Evolutionary conservation across 495 filamentous ascomycete genomes (phyloP).

Genomic region (Parathielavia appendiculata): DNA sequence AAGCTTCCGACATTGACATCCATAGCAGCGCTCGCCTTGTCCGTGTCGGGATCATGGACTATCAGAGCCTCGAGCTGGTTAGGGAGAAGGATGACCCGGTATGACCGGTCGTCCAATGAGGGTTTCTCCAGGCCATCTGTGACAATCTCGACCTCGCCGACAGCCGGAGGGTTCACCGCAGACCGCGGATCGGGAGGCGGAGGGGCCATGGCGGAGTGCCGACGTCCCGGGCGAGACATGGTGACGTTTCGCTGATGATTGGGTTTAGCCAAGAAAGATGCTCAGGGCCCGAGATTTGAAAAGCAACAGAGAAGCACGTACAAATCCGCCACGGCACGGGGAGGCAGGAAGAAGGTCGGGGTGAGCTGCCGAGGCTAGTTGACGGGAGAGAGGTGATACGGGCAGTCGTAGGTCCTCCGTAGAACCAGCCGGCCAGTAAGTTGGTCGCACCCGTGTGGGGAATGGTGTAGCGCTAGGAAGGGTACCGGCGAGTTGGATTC

Average conservation of each 20-base stretch:
- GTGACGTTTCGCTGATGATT: neutral
- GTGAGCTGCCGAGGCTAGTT: neutral
- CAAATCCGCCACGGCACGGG: neutral
- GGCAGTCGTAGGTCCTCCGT: neutral
- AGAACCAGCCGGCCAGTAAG: constrained; percentile 1
- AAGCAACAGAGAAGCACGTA: neutral
- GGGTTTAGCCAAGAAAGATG: neutral
- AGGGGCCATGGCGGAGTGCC: constrained; percentile 23
- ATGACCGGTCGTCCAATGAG: constrained; percentile 79
- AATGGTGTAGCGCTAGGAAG: constrained; percentile 21
- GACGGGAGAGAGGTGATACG: constrained; percentile 9
- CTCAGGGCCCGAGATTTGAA: neutral
- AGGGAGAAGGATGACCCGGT: constrained; percentile 76
- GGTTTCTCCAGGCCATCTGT: constrained; percentile 81
- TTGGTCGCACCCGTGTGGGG: constrained; percentile 26
- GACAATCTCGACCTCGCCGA: constrained; percentile 53
- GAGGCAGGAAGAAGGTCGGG: neutral
- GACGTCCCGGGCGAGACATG: neutral
- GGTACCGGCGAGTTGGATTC: constrained; percentile 28
- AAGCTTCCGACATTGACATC: constrained; percentile 97
- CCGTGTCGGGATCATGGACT: constrained; percentile 91
- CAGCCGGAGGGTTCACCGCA: neutral
- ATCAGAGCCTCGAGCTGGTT: constrained; percentile 92
- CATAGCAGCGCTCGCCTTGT: constrained; percentile 92
- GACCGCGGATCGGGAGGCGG: constrained; percentile 23